Conservation (phyloP, 2,329 filamentous ascomycete species). For the Fusarium succisae region DNA sequence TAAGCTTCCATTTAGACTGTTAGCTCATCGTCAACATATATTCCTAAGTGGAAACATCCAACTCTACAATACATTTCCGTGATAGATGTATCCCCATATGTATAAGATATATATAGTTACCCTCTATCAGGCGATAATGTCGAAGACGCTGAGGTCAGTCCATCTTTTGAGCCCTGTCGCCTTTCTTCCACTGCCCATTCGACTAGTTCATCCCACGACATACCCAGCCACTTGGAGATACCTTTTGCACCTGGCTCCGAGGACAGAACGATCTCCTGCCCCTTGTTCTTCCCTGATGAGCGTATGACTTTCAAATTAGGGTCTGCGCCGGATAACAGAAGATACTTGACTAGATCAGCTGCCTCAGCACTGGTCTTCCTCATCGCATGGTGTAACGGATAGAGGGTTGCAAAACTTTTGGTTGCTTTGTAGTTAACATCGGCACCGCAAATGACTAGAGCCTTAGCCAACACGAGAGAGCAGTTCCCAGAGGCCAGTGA, state of each 20-base stretch:
- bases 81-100: background rate
- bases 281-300: background rate
- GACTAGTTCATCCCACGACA: background rate
- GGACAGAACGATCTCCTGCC: fast-evolving
- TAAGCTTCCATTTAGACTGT: fast-evolving
- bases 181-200: background rate
- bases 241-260: background rate
- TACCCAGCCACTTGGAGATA: background rate
- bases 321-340: background rate
- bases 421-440: background rate
- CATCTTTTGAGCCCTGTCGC: fast-evolving
- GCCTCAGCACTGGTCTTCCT: background rate
- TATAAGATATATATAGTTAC: fast-evolving
- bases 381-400: fast-evolving
- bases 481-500: fast-evolving
- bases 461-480: background rate
- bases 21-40: background rate
- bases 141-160: fast-evolving
- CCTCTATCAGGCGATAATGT: fast-evolving
- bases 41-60: too few relatives aligned
- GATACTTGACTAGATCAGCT: background rate
- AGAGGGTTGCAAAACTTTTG: fast-evolving
- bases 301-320: background rate
- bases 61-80: too few relatives aligned
- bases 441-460: background rate